A percentile compares a stretch with the other conserved stretches of the same genome.
Conservation (phyloP, 2,329 filamentous ascomycete species). For the Ophiobolus disseminans region DNA sequence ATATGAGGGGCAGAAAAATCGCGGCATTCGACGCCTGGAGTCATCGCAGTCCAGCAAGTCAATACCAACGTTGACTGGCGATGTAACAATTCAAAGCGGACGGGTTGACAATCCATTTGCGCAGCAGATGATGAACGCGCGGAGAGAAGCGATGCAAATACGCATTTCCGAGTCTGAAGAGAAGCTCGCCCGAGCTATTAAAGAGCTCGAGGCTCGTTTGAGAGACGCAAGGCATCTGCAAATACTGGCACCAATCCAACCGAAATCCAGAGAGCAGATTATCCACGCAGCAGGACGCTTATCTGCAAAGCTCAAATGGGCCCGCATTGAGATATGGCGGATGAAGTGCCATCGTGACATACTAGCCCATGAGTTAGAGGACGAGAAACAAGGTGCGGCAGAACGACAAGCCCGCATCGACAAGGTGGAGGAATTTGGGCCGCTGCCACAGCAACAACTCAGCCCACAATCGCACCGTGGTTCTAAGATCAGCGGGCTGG, state of each 20-base stretch:
- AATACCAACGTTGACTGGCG: conserved; percentile 74
- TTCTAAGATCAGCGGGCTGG: conserved; percentile 42
- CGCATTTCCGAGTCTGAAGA: conserved; percentile 86
- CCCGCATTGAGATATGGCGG: conserved; percentile 91
- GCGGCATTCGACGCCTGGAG: conserved; percentile 75
- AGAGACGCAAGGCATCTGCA: conserved; percentile 90
- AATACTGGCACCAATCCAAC: conserved; percentile 86
- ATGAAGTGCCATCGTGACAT: conserved; percentile 91
- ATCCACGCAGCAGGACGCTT: conserved; percentile 84
- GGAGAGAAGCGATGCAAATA: conserved; percentile 80
- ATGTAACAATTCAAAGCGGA: conserved; percentile 75
- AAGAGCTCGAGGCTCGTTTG: conserved; percentile 80
- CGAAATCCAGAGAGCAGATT: conserved; percentile 86
- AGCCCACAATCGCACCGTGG: conserved; percentile 33
- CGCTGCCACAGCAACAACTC: conserved; percentile 29
- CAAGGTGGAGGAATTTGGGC: conserved; percentile 24
- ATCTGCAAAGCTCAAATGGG: conserved; percentile 90
- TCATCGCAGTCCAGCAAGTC: conserved; percentile 62
- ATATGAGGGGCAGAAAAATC: conserved; percentile 80
- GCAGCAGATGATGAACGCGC: conserved; percentile 82
- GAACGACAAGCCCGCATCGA: conserved; percentile 39
- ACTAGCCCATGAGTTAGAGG: conserved; percentile 81
- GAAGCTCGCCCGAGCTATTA: conserved; percentile 74
- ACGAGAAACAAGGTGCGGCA: conserved; percentile 64
- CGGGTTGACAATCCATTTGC: conserved; percentile 82